Base-by-base conservation (phyloP, 768 basidiomycete species). In the Mycena olivaceomarginata region DNA sequence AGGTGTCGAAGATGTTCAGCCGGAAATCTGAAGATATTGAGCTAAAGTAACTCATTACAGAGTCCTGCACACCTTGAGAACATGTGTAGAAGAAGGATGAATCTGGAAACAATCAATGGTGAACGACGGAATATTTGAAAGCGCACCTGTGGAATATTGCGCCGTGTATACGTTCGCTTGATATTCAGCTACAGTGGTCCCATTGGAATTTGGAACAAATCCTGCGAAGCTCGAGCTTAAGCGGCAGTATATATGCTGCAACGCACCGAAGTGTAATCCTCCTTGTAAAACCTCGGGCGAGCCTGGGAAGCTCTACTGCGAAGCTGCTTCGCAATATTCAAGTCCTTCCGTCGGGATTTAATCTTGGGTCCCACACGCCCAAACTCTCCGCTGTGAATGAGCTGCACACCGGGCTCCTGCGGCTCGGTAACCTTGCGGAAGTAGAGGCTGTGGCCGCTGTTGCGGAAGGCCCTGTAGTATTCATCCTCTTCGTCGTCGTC, bases 31-130 rank as follows among this genome's bases (percentile, higher is more conserved):
- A 72, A 70, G n/a, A 67, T 40, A 57, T 9, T 65, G 62, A 51
- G 45, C 56, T 43, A 45, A 67, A 67, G 64, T 67, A 65, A 76
- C 39, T 46, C 4, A 20, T 39, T 13, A 1, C 5, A n/a, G 39
- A 1, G 31, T 4, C 25, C 53, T 18, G 25, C 53, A 53, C 72
- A 94, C 95, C 95, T 91, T 95, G 94, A 60, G 92, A 93, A 80
- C 97, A 98, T 5, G 97, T 97, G 84, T 98, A 99, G 83, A 96
- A 99, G 84, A 98, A 98, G 0, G 94, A 93, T 0, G 96, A 95
- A 82, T 97, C 96, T 95, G 63, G 8, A 68, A 67, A 82, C 59
- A 48, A 16, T 15, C 41, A 37, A 65, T 53, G 12, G 43, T 67
- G 9, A 31, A 22, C 15, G 22, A 46, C 46, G 62, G 60, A 53